Evolutionary conservation across 1,284 basidiomycete genomes (phyloP).

Genomic region (Fomitopsis palustris): DNA sequence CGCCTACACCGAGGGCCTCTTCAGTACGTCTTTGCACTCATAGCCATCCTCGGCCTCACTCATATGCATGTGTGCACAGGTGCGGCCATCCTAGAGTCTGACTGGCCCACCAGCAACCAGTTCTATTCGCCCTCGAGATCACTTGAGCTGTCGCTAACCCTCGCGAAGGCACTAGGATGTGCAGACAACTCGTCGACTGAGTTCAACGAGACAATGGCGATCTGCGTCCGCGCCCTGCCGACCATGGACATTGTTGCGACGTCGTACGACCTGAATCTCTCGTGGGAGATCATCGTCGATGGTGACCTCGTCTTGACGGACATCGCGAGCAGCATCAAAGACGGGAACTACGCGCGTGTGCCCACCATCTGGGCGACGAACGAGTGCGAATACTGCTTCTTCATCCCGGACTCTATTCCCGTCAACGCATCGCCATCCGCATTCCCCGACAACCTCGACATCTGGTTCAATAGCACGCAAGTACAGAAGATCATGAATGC

Average conservation of each 20-base stretch:
- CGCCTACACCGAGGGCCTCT: slow-evolving; percentile 10
- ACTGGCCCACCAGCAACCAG: slow-evolving; percentile 4
- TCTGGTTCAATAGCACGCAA: slow-evolving; percentile 11
- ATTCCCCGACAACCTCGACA: slow-evolving; percentile 9
- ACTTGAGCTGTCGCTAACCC: slow-evolving; percentile 4
- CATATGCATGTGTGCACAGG: background rate
- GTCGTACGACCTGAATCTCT: slow-evolving; percentile 5
- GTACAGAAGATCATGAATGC: slow-evolving; percentile 7
- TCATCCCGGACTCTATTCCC: slow-evolving; percentile 10
- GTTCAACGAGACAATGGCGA: slow-evolving; percentile 8
- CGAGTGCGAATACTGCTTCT: slow-evolving; percentile 14
- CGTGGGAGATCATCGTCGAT: slow-evolving; percentile 10
- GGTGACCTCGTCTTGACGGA: slow-evolving; percentile 12
- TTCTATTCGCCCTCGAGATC: slow-evolving; percentile 6
- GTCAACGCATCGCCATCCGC: slow-evolving; percentile 8
- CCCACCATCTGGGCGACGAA: slow-evolving; percentile 14
- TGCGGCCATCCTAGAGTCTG: slow-evolving; percentile 12
- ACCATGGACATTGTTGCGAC: slow-evolving; percentile 9
- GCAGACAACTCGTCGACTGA: slow-evolving; percentile 6
- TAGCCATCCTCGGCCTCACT: background rate
- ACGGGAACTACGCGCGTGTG: slow-evolving; percentile 11
- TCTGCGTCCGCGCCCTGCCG: slow-evolving; percentile 5
- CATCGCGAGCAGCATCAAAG: slow-evolving; percentile 11
- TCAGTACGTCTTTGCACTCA: slow-evolving; percentile 6
- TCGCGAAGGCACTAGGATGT: slow-evolving; percentile 9